Conservation (phyloP, 805 yeast species). For the Torulaspora maleeae region DNA sequence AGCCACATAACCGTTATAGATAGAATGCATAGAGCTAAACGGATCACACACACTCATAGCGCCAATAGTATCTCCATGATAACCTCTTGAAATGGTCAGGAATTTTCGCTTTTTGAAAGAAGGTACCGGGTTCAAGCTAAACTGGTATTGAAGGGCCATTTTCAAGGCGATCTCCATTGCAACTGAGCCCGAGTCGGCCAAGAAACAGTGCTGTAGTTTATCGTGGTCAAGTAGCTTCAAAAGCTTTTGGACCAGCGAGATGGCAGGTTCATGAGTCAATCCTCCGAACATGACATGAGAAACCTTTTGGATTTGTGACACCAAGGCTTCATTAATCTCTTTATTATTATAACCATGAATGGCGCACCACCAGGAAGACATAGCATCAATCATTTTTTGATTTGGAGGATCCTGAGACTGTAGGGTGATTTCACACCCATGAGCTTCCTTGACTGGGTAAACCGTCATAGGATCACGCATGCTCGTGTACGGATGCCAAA, state of each 20-base stretch:
- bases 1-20: slow-evolving; percentile 33
- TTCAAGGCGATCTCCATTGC: slow-evolving; percentile 41
- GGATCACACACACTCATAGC: slow-evolving; percentile 40
- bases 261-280: slow-evolving; percentile 33
- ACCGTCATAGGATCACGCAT: slow-evolving; percentile 25
- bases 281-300: slow-evolving; percentile 35
- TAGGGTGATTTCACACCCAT: slow-evolving; percentile 22
- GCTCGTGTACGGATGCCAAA: slow-evolving; percentile 36
- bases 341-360: slow-evolving; percentile 33
- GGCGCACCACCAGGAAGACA: slow-evolving; percentile 37
- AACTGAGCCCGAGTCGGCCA: slow-evolving; percentile 33
- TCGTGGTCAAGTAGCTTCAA: slow-evolving; percentile 32
- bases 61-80: slow-evolving; percentile 40
- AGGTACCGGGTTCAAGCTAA: slow-evolving; percentile 13
- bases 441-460: slow-evolving; percentile 26
- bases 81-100: slow-evolving; percentile 36
- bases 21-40: slow-evolving; percentile 35
- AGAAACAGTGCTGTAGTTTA: slow-evolving; percentile 20
- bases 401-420: slow-evolving; percentile 14
- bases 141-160: slow-evolving; percentile 34
- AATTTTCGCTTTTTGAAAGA: slow-evolving; percentile 30
- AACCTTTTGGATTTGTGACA: slow-evolving; percentile 30
- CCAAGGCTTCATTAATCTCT: slow-evolving; percentile 31
- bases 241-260: slow-evolving; percentile 29
- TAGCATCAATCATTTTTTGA: slow-evolving; percentile 26